Conservation (phyloP, 2,329 filamentous ascomycete species). For the Fusarium bulbicola region DNA sequence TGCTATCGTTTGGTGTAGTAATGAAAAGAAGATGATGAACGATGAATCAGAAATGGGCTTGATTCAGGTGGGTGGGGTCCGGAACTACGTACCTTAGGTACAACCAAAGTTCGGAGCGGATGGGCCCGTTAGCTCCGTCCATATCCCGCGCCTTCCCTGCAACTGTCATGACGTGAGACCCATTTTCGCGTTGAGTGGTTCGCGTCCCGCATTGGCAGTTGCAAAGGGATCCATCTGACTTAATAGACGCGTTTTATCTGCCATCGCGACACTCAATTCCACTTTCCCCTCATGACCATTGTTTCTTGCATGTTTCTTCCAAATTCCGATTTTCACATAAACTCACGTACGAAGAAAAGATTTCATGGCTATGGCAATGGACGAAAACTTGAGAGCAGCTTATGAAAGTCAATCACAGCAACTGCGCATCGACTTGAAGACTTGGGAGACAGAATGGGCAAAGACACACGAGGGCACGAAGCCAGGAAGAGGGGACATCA, state of each 20-base stretch:
- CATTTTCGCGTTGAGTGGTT: constrained; percentile 38
- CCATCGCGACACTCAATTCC: constrained; percentile 29
- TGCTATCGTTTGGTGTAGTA: neutral
- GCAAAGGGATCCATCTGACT: neutral
- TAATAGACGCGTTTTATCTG: constrained; percentile 27
- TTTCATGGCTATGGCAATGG: constrained; percentile 50
- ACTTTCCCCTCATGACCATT: constrained; percentile 10
- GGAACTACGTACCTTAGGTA: neutral
- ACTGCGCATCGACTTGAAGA: constrained; percentile 76
- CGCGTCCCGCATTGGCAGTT: constrained; percentile 30
- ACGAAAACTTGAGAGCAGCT: constrained; percentile 52
- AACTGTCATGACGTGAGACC: constrained; percentile 31
- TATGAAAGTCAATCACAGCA: constrained; percentile 62
- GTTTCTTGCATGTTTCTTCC: neutral
- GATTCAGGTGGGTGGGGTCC: constrained; percentile 10
- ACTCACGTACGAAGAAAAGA: neutral
- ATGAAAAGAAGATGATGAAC: neutral
- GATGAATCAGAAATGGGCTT: constrained; percentile 2
- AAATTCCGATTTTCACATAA: neutral
- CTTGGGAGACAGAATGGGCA: constrained; percentile 77
- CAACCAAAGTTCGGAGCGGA: neutral
- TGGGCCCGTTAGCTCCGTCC: constrained; percentile 14
- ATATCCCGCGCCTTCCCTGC: constrained; percentile 3
- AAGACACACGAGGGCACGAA: constrained; percentile 71
- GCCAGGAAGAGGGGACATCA: constrained; percentile 79